Conservation (phyloP, 805 yeast genomes). For the Cyberlindnera xylosilytica region DNA sequence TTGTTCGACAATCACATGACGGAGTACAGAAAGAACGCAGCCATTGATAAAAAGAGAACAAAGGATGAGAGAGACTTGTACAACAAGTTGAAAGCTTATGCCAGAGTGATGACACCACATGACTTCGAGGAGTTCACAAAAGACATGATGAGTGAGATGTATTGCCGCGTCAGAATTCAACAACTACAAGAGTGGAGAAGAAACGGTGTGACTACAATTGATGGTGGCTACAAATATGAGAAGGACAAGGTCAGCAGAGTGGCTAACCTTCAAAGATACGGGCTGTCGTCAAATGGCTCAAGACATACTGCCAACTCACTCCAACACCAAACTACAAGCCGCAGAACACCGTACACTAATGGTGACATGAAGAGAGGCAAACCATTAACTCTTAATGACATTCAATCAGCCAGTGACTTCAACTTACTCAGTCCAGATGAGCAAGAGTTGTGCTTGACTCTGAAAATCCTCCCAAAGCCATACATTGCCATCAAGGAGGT, state of each 20-base stretch:
- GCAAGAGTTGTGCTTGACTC: slow-evolving; percentile 75
- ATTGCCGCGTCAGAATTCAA: slow-evolving; percentile 74
- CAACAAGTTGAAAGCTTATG: slow-evolving; percentile 74
- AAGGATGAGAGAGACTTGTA: slow-evolving; percentile 87
- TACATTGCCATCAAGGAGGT: slow-evolving; percentile 90
- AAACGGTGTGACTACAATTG: slow-evolving; percentile 81
- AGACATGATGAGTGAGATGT: slow-evolving; percentile 74
- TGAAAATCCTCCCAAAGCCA: slow-evolving; percentile 89
- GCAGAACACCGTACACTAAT: slow-evolving; percentile 22
- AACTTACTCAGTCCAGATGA: slow-evolving; percentile 86
- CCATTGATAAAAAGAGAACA: slow-evolving; percentile 77
- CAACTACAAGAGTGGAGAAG: slow-evolving; percentile 93
- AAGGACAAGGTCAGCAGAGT: slow-evolving; percentile 75
- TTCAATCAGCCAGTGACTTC: slow-evolving; percentile 75
- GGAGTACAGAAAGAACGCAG: slow-evolving; percentile 80
- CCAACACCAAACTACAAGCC: slow-evolving; percentile 22
- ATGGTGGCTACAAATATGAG: slow-evolving; percentile 81
- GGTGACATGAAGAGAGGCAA: slow-evolving; percentile 34
- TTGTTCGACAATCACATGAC: slow-evolving; percentile 72
- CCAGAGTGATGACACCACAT: slow-evolving; percentile 71
- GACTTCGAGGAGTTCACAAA: slow-evolving; percentile 77
- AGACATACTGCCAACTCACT: slow-evolving; percentile 33
- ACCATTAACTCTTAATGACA: slow-evolving; percentile 56
- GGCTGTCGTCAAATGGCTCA: slow-evolving; percentile 29
- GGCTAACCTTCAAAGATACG: slow-evolving; percentile 56